Evolutionary conservation across 2,329 filamentous ascomycete genomes (phyloP), one percentile per base, ranked within the genome.

Genomic region (Colletotrichum zoysiae): DNA sequence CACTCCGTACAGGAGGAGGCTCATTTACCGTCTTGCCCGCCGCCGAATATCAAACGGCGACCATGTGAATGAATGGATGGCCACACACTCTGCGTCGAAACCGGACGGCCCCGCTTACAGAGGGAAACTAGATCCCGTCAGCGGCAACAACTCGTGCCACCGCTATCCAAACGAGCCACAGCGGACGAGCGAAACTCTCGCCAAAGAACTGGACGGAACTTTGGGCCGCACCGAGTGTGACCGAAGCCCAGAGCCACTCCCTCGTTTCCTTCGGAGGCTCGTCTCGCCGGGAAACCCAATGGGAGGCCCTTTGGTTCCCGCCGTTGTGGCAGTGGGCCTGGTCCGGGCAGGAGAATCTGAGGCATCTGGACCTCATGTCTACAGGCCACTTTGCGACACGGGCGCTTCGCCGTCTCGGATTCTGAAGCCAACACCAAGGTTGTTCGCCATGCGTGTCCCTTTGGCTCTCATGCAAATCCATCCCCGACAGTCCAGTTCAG

Each of bases 121-220:
- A 70, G 12, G 40, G 48, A 40, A 51, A 12, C 33, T 42, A 57
- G 48, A 46, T 42, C 23, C 50, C 51, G 40, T 26, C 23, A 30
- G 26, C 38, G 30, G 30, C 40, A 48, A 48, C 46, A 48, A 48
- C 40, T 53, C 58, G 59, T 59, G 58, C 11, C 65, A 55, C 46
- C 65, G 40, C 46, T 63, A 58, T 30, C 58, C 20, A 55, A 46
- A 56, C 33, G 33, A 62, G 59, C 38, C 30, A 57, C 44, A 3
- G 20, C 51, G 46, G 46, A 44, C 86, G 90, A 51, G 85, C 88
- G 50, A 82, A 85, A 2, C 85, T 14, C 38, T 90, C 1, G 85
- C 96, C n/a, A 85, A 87, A 53, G 88, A 89, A 35, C 87, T 96
- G 8, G 92, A 8, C 89, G 86, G 61, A 95, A 95, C 96, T 30